These are phyloP conservation scores for Hypoxylon sp. DNA, from an alignment of 2,329 filamentous ascomycete genomes.

Conservation along the genomic window DNA sequence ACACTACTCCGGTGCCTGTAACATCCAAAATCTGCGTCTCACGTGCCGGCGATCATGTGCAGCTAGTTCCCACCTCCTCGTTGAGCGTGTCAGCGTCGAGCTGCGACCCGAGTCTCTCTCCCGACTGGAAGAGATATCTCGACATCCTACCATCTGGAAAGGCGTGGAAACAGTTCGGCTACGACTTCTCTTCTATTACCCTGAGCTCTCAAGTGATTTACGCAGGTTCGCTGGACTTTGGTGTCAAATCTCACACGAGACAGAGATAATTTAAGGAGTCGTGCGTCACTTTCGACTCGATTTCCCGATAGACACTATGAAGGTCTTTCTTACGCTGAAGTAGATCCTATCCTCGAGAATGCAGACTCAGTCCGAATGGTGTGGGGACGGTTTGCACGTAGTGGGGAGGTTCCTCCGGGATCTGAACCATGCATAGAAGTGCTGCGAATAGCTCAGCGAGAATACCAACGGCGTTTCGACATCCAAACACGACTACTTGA, in stretches of 20 bases:
- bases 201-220: constrained; percentile 3
- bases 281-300: too few relatives aligned
- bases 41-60: constrained; percentile 36
- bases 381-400: not conserved
- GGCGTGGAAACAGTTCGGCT: constrained; percentile 26
- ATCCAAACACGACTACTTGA: not conserved
- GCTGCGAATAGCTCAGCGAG: not conserved
- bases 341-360: not conserved
- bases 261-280: not conserved
- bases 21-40: constrained; percentile 34
- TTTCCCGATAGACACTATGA: too few relatives aligned
- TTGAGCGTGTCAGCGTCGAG: constrained; percentile 23
- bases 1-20: not conserved
- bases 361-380: not conserved
- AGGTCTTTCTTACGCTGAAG: not conserved
- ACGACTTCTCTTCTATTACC: constrained; percentile 8
- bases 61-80: constrained; percentile 39
- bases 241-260: not conserved
- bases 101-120: constrained; percentile 29
- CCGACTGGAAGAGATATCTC: constrained; percentile 35
- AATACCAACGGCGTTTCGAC: constrained; percentile 1
- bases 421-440: not conserved
- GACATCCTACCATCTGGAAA: constrained; percentile 33
- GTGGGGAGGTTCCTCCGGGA: not conserved
- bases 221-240: not conserved